Percentiles rank a stretch among this genome's conserved stretches.
phyloP scores from a whole-genome alignment of 768 basidiomycete species.

The Russula olivacea region DNA sequence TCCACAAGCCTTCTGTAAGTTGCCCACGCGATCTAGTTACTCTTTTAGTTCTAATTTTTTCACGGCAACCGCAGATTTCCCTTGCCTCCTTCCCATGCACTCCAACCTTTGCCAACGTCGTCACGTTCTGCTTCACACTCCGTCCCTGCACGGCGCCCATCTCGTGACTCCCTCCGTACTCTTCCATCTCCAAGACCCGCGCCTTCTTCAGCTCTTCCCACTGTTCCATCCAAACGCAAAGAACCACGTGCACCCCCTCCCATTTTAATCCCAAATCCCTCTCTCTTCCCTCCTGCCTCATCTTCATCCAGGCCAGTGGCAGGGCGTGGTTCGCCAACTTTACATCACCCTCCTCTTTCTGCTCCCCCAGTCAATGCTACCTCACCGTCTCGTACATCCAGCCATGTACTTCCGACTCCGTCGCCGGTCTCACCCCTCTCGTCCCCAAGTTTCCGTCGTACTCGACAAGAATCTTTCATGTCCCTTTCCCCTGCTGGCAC shows the following conservation, averaged over 20 bases:
- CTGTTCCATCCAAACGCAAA: conserved; percentile 32
- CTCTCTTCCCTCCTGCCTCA: conserved; percentile 1
- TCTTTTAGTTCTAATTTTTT: neutral
- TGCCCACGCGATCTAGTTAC: neutral
- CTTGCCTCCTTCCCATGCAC: too few relatives aligned
- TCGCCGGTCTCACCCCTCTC: conserved; percentile 8
- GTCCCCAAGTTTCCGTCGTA: conserved; percentile 27
- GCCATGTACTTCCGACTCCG: neutral
- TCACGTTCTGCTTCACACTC: conserved; percentile 15
- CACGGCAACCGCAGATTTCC: conserved; percentile 12
- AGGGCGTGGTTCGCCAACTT: neutral
- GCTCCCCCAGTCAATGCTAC: conserved; percentile 1
- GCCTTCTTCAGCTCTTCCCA: conserved; percentile 48
- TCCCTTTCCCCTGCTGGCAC: conserved; percentile 23
- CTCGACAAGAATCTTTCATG: conserved; percentile 25
- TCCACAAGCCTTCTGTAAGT: neutral
- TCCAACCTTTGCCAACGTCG: conserved; percentile 12
- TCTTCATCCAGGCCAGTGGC: neutral
- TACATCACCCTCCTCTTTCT: neutral
- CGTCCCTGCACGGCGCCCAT: conserved; percentile 31
- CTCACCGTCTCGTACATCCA: neutral
- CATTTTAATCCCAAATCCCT: conserved; percentile 17
- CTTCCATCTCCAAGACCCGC: conserved; percentile 59
- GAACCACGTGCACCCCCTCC: conserved; percentile 6
- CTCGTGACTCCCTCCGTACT: conserved; percentile 40